These are phyloP conservation scores for Ustilago bromivora DNA, from an alignment of 1,284 basidiomycete genomes.

Conservation along the genomic window DNA sequence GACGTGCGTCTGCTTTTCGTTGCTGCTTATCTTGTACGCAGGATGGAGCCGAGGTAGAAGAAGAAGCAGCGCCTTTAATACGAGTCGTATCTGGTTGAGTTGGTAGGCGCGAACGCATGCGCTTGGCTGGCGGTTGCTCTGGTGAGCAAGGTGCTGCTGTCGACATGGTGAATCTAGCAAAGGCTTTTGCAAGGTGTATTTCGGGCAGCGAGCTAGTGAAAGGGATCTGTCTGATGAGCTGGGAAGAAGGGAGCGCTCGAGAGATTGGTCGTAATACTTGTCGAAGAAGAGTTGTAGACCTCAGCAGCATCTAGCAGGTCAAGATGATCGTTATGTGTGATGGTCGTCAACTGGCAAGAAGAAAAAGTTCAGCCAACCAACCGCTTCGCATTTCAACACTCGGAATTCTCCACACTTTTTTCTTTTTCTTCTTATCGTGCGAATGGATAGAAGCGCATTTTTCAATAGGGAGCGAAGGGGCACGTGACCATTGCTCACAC, in stretches of 20 bases:
- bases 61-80: conserved; percentile 3
- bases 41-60: conserved; percentile 20
- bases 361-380: conserved; percentile 17
- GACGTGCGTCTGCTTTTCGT: conserved; percentile 47
- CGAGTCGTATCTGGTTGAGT: background rate
- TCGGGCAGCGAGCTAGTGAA: no score
- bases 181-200: no score
- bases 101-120: conserved; percentile 40
- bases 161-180: conserved; percentile 12
- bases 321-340: background rate
- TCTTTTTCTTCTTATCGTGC: conserved; percentile 1
- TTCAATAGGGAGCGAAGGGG: no score
- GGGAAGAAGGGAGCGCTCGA: background rate
- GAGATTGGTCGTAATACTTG: background rate
- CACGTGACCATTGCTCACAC: no score
- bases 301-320: conserved; percentile 32
- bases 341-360: background rate
- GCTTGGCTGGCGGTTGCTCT: conserved; percentile 39
- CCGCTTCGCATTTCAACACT: conserved; percentile 17
- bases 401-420: conserved; percentile 10
- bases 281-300: conserved; percentile 1
- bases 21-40: conserved; percentile 37
- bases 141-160: conserved; percentile 26
- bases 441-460: no score
- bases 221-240: background rate